Evolutionary conservation across 495 filamentous ascomycete genomes (phyloP).

Genomic region (Alectoria sarmentosa): DNA sequence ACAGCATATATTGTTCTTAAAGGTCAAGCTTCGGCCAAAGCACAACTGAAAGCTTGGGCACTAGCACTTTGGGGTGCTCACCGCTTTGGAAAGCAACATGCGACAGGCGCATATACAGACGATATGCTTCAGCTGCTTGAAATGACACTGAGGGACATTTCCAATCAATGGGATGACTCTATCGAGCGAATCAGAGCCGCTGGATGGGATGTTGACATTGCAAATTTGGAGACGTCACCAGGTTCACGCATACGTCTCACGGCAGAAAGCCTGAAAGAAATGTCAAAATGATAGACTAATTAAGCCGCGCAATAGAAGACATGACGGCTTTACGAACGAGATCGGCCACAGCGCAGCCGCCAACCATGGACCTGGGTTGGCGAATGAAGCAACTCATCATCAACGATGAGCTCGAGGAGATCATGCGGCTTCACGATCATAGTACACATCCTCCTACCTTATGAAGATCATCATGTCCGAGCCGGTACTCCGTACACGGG

Average conservation of each 20-base stretch:
- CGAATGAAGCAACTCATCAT: neutral
- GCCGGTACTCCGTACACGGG: neutral
- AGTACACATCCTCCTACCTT: neutral
- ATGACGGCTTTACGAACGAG: neutral
- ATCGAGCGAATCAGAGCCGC: constrained; percentile 34
- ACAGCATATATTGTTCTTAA: constrained; percentile 59
- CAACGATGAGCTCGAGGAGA: constrained; percentile 7
- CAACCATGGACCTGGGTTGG: neutral
- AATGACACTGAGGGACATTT: constrained; percentile 34
- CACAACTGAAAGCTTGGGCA: constrained; percentile 64
- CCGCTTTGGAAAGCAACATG: constrained; percentile 23
- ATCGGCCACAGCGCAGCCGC: constrained; percentile 7
- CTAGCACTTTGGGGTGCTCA: constrained; percentile 59
- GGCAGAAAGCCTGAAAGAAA: constrained; percentile 8
- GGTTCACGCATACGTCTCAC: constrained; percentile 22
- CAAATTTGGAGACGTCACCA: constrained; percentile 51
- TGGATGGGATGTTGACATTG: constrained; percentile 55
- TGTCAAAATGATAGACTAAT: constrained; percentile 5
- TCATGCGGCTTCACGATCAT: neutral
- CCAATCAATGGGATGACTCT: constrained; percentile 37
- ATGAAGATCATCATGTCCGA: neutral
- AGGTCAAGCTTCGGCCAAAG: constrained; percentile 39
- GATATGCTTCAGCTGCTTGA: constrained; percentile 27
- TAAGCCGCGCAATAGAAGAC: constrained; percentile 2
- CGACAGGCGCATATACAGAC: constrained; percentile 23